These are phyloP conservation scores for Leptographium flavum DNA, from an alignment of 2,329 filamentous ascomycete species.

Conservation along the genomic window DNA sequence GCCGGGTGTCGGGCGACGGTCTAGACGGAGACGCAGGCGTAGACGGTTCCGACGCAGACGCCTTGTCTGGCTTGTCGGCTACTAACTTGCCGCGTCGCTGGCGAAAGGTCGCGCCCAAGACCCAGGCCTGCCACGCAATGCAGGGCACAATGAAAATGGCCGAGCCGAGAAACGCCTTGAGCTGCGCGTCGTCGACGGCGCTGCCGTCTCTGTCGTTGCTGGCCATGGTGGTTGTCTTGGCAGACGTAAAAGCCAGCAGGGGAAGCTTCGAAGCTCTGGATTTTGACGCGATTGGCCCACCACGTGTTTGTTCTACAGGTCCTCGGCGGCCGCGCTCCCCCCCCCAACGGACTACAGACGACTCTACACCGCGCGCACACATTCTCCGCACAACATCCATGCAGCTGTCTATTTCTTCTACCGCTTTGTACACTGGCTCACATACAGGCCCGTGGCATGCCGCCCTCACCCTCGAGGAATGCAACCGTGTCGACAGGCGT, in stretches of 20 bases:
- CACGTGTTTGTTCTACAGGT: not conserved
- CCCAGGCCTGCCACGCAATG: slow-evolving; percentile 10
- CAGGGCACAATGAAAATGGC: slow-evolving; percentile 11
- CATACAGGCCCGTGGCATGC: not conserved
- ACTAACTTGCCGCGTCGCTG: slow-evolving; percentile 8
- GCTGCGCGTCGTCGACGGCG: slow-evolving; percentile 2
- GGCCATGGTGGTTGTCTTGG: not conserved
- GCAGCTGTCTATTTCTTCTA: not conserved
- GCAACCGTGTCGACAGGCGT: too few relatives aligned
- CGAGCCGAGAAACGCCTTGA: slow-evolving; percentile 9
- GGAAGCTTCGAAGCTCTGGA: not conserved
- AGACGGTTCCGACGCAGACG: not conserved
- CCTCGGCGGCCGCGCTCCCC: too few relatives aligned
- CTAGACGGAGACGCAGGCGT: not conserved
- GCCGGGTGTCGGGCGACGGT: not conserved
- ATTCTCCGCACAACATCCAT: too few relatives aligned
- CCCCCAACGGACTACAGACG: too few relatives aligned
- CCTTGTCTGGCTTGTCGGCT: not conserved
- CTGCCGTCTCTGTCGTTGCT: not conserved
- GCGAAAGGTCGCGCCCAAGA: slow-evolving; percentile 9
- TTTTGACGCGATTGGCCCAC: not conserved
- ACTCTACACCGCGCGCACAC: too few relatives aligned
- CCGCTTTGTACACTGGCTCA: not conserved
- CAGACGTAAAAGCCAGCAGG: not conserved
- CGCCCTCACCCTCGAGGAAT: too few relatives aligned